phyloP scores from a whole-genome alignment of 1,284 basidiomycete genomes.

The Apiotrichum akiyoshidainum region DNA sequence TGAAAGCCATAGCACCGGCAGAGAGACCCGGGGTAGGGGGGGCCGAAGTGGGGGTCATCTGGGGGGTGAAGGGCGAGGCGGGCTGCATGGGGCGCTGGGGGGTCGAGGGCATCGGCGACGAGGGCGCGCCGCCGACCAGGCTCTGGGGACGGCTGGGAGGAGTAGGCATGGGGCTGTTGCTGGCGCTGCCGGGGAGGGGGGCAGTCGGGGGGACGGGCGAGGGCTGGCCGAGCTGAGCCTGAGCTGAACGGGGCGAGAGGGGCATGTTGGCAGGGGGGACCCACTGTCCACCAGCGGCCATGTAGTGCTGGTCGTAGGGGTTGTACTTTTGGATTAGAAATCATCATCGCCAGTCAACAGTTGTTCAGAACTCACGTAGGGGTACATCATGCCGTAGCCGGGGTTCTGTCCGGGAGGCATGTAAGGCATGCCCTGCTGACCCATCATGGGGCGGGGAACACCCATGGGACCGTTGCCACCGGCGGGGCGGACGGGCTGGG shows the following conservation, averaged over 20 bases:
- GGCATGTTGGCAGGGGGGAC: slow-evolving; percentile 29
- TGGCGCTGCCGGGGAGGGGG: slow-evolving; percentile 30
- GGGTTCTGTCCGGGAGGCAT: slow-evolving; percentile 36
- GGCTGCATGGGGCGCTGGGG: slow-evolving; percentile 31
- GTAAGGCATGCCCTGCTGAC: slow-evolving; percentile 23
- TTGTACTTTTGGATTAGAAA: slow-evolving; percentile 5
- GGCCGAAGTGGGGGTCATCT: slow-evolving; percentile 5
- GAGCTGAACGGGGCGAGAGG: slow-evolving; percentile 37
- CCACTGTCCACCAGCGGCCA: slow-evolving; percentile 18
- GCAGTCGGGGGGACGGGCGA: slow-evolving; percentile 33
- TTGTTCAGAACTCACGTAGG: not conserved
- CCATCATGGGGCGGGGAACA: slow-evolving; percentile 18
- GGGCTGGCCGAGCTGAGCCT: slow-evolving; percentile 27
- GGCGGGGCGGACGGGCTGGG: slow-evolving; percentile 17
- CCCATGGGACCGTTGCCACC: slow-evolving; percentile 9
- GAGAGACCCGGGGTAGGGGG: slow-evolving; percentile 26
- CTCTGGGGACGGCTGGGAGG: slow-evolving; percentile 40
- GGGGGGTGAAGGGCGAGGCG: slow-evolving; percentile 27
- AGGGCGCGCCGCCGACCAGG: slow-evolving; percentile 27
- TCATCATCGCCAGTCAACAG: not conserved
- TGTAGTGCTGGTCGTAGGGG: slow-evolving; percentile 25
- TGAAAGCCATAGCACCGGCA: slow-evolving; percentile 39
- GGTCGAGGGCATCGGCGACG: slow-evolving; percentile 36
- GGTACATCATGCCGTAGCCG: slow-evolving; percentile 39
- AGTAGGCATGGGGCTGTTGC: slow-evolving; percentile 37